These are phyloP conservation scores for Pythium rishiriense DNA, from an alignment of 352 stramenopile genomes.

Conservation along the genomic window DNA sequence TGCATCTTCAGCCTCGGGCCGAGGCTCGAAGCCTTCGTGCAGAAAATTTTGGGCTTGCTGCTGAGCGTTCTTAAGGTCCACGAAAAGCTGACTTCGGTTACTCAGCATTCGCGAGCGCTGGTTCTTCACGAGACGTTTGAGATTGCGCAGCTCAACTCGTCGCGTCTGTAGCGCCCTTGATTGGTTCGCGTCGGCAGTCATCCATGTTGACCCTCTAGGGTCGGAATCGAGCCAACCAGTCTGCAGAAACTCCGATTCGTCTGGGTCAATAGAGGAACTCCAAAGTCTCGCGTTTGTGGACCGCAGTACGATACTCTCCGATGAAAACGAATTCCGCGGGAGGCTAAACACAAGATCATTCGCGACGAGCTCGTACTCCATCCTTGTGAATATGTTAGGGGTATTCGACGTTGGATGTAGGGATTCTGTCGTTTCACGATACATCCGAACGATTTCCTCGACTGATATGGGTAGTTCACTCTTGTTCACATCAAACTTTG, in stretches of 20 bases:
- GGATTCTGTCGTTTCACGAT: slow-evolving; percentile 19
- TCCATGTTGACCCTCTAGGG: slow-evolving; percentile 24
- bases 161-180: slow-evolving; percentile 62
- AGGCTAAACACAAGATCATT: slow-evolving; percentile 84
- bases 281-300: slow-evolving; percentile 76
- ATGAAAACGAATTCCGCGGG: slow-evolving; percentile 76
- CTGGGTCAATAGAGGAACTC: slow-evolving; percentile 63
- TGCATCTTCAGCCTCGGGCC: slow-evolving; percentile 73
- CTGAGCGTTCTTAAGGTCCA: slow-evolving; percentile 78
- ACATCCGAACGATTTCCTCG: slow-evolving; percentile 32
- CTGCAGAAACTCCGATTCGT: slow-evolving; percentile 72
- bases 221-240: slow-evolving; percentile 75
- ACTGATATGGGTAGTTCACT: slow-evolving; percentile 26
- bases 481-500: slow-evolving; percentile 26
- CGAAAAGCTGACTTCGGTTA: slow-evolving; percentile 80
- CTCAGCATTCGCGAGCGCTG: slow-evolving; percentile 79
- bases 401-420: not conserved
- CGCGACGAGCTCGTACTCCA: slow-evolving; percentile 67
- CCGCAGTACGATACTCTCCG: slow-evolving; percentile 69
- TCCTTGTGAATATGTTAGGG: slow-evolving; percentile 9
- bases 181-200: slow-evolving; percentile 12
- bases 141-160: slow-evolving; percentile 67
- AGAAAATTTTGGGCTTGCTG: slow-evolving; percentile 85
- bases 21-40: slow-evolving; percentile 76
- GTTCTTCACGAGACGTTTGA: slow-evolving; percentile 78